A percentile compares a stretch with the other conserved stretches of the same genome.
phyloP scores from a whole-genome alignment of 768 basidiomycete species.

The Pulveroboletus sp. region DNA sequence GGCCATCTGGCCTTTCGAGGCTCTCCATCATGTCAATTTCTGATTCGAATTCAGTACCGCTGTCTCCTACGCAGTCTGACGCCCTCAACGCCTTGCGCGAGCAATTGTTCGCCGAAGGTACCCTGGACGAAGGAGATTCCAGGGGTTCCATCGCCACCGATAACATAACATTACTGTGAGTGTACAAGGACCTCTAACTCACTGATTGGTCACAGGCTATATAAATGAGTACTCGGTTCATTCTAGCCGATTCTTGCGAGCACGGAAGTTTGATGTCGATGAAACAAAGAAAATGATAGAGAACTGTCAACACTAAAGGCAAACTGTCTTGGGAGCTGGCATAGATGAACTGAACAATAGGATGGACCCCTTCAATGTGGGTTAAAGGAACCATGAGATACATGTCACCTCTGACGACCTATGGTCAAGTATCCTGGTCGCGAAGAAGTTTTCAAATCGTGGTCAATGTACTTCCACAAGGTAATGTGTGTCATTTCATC shows the following conservation, averaged over 20 bases:
- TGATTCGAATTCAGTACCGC: not conserved
- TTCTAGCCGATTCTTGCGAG: constrained; percentile 68
- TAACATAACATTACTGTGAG: constrained; percentile 56
- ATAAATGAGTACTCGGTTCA: not conserved
- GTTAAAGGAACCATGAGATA: constrained; percentile 21
- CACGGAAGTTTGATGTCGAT: constrained; percentile 57
- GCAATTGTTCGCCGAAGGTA: constrained; percentile 46
- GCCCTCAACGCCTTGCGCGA: constrained; percentile 48
- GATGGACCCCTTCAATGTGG: constrained; percentile 68
- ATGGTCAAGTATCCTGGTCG: constrained; percentile 60
- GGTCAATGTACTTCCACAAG: constrained; percentile 80
- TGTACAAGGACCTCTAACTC: not conserved
- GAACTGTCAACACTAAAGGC: constrained; percentile 66
- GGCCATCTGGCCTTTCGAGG: not conserved
- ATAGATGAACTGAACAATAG: constrained; percentile 58
- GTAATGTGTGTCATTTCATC: constrained; percentile 30
- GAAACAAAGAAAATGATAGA: constrained; percentile 61
- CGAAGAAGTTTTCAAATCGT: constrained; percentile 63
- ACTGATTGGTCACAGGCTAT: too few species aligned
- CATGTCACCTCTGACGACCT: not conserved
- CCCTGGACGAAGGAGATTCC: constrained; percentile 55
- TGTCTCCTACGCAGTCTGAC: constrained; percentile 31
- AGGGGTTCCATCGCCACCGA: constrained; percentile 60
- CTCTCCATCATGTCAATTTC: constrained; percentile 11
- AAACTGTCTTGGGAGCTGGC: constrained; percentile 56